Base-by-base conservation (phyloP, 2,329 filamentous ascomycete species). In the Alternaria sp. region DNA sequence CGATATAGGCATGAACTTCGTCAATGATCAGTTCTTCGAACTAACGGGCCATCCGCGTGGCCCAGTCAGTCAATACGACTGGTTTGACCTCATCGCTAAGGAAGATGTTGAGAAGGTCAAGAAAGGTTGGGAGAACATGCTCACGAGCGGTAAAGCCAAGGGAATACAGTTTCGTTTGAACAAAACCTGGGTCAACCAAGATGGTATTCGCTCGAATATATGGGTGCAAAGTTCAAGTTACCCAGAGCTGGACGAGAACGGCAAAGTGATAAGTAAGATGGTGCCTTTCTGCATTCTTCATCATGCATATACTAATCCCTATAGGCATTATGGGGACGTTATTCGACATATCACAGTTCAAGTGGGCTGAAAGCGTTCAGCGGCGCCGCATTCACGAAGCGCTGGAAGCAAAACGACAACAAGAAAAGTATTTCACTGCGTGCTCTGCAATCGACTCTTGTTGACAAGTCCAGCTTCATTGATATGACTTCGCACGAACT, bases 401-500 rank as follows among this genome's bases (percentile, higher is more conserved):
- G 3, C 58, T 79, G 13, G 78, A 81, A 59, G 69, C 77, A 4
- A 80, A 80, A 62, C 63, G 77, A 40, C 77, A 80, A 55, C 77
- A 80, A 49, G 77, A 80, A 51, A 78, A 77, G 73, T 74, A 64
- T 10, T 25, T 4, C 3, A 3, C 10, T 5, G 5, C 10, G 19
- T 21, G 17, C 25, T 8, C 6, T 36, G 4, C 25, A 13, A 13
- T n/a, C 12, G 12, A 12, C 25, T 15, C 7, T 28, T 10, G 43
- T 64, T 74, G 17, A 75, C 54, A 2, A 10, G 4, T 11, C 2
- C 17, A 75, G 73, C 45, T 76, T 76, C 47, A 75, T 76, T 19
- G 74, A 76, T 21, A 76, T 76, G 73, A 72, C 69, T 5, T 77
- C 73, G 8, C 81, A 83, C 62, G 81, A 83, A 66, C 78, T 61